Base-by-base conservation (phyloP, 2,329 filamentous ascomycete genomes). In the Lasiodiplodia sp. region DNA sequence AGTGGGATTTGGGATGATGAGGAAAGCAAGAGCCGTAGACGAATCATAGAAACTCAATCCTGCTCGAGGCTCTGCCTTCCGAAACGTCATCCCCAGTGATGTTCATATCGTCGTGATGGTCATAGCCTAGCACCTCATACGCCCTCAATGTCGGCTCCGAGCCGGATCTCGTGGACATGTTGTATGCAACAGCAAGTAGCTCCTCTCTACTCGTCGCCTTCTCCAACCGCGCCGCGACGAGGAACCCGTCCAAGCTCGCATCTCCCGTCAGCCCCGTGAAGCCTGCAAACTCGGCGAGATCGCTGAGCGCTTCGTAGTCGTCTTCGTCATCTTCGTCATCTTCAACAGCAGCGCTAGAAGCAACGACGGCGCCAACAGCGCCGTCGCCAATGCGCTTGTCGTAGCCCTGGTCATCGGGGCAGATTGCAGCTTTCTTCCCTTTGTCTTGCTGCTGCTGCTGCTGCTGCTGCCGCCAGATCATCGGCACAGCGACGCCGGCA, bases 241-340 rank as follows among this genome's bases (percentile, higher is more conserved):
- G 11, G 12, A 31, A 34, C 5, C 18, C 44, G 14, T 52, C 60
- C 18, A 51, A 4, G 0, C 51, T n/a, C 25, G 44, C 21, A 11
- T 64, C 44, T 5, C 60, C 60, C n/a, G 60, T 52, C 60, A 64
- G 28, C 37, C 60, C 60, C 10, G 44, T 38, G 16, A 51, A 52
- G 25, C 44, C 44, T 1, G 60, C 60, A 31, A 64, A 64, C 60
- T 64, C 60, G 18, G 25, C 60, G 18, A 64, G 10, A 12, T 64
- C 56, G 14, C 44, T 52, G 12, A 60, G 21, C 11, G 34, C 47
- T 2, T 11, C 14, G 7, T 40, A 8, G 31, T 62, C 57, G 16
- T 12, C 12, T 1, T 31, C 23, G 6, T 25, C 21, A 5, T 16
- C 25, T 14, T 14, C 38, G 34, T 18, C 56, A 14, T 18, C 23